Percentiles rank a stretch among this genome's conserved stretches.
Evolutionary conservation across 2,329 filamentous ascomycete genomes (phyloP).

Genomic region (Grosmannia huntii): DNA sequence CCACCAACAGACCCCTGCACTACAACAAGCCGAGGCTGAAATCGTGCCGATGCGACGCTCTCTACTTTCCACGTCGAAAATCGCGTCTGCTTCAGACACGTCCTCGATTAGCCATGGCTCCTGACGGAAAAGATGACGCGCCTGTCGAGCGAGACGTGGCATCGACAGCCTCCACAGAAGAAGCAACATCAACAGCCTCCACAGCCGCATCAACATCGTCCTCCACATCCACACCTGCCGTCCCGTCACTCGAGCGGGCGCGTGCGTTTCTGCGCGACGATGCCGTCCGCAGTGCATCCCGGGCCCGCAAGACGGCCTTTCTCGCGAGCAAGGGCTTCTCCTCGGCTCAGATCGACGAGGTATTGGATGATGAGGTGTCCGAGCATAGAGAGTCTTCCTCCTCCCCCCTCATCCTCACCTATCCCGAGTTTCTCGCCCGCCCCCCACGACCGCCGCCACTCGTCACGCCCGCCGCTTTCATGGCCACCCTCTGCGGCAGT

Average conservation of each 20-base stretch:
- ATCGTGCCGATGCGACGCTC: too few species aligned
- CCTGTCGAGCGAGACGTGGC: not conserved
- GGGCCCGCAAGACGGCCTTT: slow-evolving; percentile 64
- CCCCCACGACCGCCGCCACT: slow-evolving; percentile 43
- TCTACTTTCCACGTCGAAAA: too few species aligned
- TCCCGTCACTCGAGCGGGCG: slow-evolving; percentile 47
- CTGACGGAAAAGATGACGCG: not conserved
- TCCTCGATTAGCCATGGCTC: not conserved
- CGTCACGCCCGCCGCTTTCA: slow-evolving; percentile 45
- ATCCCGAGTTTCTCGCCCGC: slow-evolving; percentile 55
- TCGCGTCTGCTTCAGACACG: too few species aligned
- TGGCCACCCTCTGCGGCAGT: slow-evolving; percentile 46
- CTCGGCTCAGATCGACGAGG: slow-evolving; percentile 51
- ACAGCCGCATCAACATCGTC: too few species aligned
- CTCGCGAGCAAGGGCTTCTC: slow-evolving; percentile 63
- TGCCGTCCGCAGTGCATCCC: slow-evolving; percentile 52
- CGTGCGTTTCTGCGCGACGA: slow-evolving; percentile 65
- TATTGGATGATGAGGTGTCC: slow-evolving; percentile 36
- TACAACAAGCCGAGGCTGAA: not conserved
- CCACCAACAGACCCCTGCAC: too few species aligned
- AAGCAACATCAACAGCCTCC: too few species aligned
- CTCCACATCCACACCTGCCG: not conserved
- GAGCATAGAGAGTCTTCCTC: not conserved
- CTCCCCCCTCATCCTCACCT: slow-evolving; percentile 51
- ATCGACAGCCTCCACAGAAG: not conserved